phyloP scores from a whole-genome alignment of 805 yeast species.

The Myxozyma geophila region DNA sequence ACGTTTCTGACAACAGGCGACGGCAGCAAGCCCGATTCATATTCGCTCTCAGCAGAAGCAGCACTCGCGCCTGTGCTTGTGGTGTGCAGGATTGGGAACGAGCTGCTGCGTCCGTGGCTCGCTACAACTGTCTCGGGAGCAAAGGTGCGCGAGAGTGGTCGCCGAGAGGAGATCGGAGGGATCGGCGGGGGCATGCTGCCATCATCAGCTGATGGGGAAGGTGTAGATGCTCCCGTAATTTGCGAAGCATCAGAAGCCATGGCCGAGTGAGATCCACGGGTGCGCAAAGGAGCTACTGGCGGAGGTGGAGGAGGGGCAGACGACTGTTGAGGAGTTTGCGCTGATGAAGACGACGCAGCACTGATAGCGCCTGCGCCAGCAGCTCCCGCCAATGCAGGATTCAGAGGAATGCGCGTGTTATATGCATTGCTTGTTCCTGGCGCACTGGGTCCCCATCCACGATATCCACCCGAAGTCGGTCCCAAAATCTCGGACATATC shows the following conservation, averaged over 20 bases:
- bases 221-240: neutral
- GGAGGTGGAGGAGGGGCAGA: conserved; percentile 1
- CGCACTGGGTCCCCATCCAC: conserved; percentile 34
- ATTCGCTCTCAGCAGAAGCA: neutral
- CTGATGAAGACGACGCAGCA: neutral
- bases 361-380: conserved; percentile 3
- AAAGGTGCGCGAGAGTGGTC: conserved; percentile 9
- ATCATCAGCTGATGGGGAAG: neutral
- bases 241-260: conserved; percentile 9
- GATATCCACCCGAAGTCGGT: conserved; percentile 16
- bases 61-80: neutral
- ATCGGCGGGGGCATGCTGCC: conserved; percentile 19
- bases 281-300: neutral
- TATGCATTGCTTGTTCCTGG: conserved; percentile 8
- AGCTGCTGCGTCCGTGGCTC: conserved; percentile 1
- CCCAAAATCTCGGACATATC: conserved; percentile 23
- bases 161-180: conserved; percentile 27
- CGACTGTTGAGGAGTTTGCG: neutral
- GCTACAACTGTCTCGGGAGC: neutral
- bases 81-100: conserved; percentile 5
- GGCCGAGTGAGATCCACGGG: neutral
- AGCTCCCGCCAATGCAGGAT: neutral
- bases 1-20: conserved; percentile 8
- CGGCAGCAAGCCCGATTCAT: neutral
- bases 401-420: neutral